Percentiles rank a stretch among this genome's conserved stretches.
These are phyloP conservation scores for Eucalyptus camaldulensis DNA, from an alignment of 345 rosid genomes.

Conservation along the genomic window DNA sequence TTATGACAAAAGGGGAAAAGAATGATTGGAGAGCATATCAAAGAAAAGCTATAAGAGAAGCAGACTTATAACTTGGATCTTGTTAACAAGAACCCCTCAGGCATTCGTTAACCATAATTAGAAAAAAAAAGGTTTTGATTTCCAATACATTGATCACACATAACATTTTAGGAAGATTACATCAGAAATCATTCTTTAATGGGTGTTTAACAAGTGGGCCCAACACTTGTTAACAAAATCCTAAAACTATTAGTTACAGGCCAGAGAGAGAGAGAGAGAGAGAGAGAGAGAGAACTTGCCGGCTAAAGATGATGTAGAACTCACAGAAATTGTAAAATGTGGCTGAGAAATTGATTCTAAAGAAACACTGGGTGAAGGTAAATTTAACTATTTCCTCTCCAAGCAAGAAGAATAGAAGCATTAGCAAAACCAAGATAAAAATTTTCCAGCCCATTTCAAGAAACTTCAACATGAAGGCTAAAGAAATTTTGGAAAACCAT, in stretches of 20 bases:
- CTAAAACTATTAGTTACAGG: not conserved
- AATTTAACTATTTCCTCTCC: not conserved
- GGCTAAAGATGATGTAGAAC: not conserved
- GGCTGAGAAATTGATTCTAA: not conserved
- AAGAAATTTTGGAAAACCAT: no score
- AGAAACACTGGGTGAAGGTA: not conserved
- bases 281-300: not conserved
- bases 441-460: not conserved
- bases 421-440: not conserved
- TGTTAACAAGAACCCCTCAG: not conserved
- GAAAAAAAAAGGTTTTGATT: not conserved
- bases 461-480: not conserved
- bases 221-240: not conserved
- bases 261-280: not conserved
- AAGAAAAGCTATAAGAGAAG: not conserved
- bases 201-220: not conserved
- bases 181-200: not conserved
- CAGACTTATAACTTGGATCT: not conserved
- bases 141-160: not conserved
- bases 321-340: not conserved
- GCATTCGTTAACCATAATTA: not conserved
- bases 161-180: not conserved
- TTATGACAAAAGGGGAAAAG: not conserved
- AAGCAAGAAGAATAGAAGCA: not conserved
- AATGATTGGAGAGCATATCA: not conserved